Percentiles rank a stretch among this genome's conserved stretches.
These are phyloP conservation scores for Setaria italica DNA, from an alignment of 202 grass and related monocot genomes.

Conservation along the genomic window DNA sequence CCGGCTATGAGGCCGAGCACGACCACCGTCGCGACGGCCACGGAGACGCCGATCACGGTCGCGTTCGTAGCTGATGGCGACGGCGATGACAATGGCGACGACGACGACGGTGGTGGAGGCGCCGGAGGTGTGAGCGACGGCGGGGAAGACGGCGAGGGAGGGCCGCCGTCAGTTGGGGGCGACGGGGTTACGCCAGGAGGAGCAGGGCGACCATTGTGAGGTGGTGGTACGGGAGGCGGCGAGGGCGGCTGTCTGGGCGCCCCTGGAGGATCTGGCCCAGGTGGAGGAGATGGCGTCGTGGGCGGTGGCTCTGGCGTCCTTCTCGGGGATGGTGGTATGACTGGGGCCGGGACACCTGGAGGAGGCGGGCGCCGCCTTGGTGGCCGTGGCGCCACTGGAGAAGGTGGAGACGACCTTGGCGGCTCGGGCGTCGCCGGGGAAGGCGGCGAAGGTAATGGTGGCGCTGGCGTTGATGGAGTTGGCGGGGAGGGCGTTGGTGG, in stretches of 20 bases:
- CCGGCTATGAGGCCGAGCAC: constrained; percentile 44
- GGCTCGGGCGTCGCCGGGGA: not conserved
- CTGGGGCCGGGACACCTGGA: not conserved
- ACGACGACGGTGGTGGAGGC: not conserved
- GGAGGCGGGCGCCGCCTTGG: not conserved
- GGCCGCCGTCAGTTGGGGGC: not conserved
- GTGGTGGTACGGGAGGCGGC: not conserved
- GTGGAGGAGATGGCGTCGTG: not conserved
- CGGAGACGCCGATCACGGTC: constrained; percentile 45
- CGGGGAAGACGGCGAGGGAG: not conserved
- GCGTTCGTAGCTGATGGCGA: not conserved
- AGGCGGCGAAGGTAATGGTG: not conserved
- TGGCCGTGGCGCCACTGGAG: not conserved
- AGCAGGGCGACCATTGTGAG: not conserved
- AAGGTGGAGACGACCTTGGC: not conserved
- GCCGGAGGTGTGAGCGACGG: not conserved
- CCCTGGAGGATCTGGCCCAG: not conserved
- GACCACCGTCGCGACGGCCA: constrained; percentile 18
- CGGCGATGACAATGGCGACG: not conserved
- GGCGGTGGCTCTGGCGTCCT: not conserved
- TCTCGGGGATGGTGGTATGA: not conserved
- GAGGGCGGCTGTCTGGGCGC: not conserved
- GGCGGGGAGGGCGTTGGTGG: not conserved
- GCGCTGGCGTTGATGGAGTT: not conserved
- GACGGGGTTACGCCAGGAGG: constrained; percentile 13